Percentiles rank a stretch among this genome's conserved stretches.
Conservation (phyloP, 202 grass and related monocot genomes). For the Setaria viridis region DNA sequence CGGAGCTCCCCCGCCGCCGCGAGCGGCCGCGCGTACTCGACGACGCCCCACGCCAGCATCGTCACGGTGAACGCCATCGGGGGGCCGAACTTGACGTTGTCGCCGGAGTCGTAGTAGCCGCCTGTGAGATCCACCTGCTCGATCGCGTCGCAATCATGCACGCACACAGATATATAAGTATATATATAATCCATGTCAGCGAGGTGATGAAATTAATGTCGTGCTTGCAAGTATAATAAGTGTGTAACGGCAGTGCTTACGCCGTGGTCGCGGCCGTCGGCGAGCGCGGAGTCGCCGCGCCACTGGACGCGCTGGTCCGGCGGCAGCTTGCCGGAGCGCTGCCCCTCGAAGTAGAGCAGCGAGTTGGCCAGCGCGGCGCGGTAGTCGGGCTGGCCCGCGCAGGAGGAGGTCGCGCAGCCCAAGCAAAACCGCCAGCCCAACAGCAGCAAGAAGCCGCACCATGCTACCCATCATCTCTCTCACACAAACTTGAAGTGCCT, state of each 20-base stretch:
- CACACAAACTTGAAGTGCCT: too few relatives aligned
- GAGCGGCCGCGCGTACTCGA: conserved; percentile 52
- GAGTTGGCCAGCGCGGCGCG: conserved; percentile 63
- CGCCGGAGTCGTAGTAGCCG: conserved; percentile 93
- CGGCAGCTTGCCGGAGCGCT: conserved; percentile 77
- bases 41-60: conserved; percentile 70
- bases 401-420: neutral
- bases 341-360: conserved; percentile 82
- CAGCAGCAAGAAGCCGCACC: neutral
- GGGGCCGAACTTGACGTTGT: conserved; percentile 88
- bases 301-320: conserved; percentile 65
- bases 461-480: neutral
- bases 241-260: conserved; percentile 20
- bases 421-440: neutral
- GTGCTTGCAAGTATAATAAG: too few relatives aligned
- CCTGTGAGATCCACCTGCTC: conserved; percentile 81
- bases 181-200: too few relatives aligned
- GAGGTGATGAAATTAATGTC: too few relatives aligned
- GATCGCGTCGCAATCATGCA: neutral
- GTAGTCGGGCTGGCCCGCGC: conserved; percentile 44
- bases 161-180: neutral
- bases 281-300: conserved; percentile 80
- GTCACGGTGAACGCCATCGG: conserved; percentile 78
- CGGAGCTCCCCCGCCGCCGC: conserved; percentile 56
- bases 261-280: conserved; percentile 61